Evolutionary conservation across 371 early-diverging fungal species (phyloP), one percentile per base, ranked within the genome.

Genomic region (Rhizomucor miehei): DNA sequence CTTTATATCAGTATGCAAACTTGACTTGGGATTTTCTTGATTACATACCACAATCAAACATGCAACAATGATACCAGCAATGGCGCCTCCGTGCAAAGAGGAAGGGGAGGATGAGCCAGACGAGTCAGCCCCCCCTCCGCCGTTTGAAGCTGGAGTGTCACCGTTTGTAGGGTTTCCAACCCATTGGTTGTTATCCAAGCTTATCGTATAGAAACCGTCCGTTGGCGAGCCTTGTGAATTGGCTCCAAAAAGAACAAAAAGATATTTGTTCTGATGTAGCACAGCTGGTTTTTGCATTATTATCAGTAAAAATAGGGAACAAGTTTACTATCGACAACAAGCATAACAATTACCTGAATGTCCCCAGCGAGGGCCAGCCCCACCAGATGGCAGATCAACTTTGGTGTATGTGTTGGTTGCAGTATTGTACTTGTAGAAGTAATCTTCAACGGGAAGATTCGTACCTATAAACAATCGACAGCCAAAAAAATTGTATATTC

Each of bases 121-220:
- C 14, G 6, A 17, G 36, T 39, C 51, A 17, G 39, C 38, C 1
- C 38, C 41, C 14, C 38, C 40, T 17, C 38, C 51, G 2, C 51
- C 51, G 6, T 41, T 29, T 3, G 29, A 29, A 29, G 29, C 29
- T 3, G 29, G 29, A 29, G 29, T 29, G 8, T 29, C 29, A 29
- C 29, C 14, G 12, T 41, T 19, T 41, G 51, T 59, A 93, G 41
- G 24, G 3, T 48, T 92, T 6, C 49, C 55, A 13, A 34, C 34
- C 60, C 60, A 60, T 23, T 44, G 12, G 40, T 50, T 50, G 19
- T 34, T 20, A 17, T 54, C 16, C 2, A 55, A 19, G 25, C 51
- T 46, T 12, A 60, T 48, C n/a, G 51, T 36, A 41, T 54, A 51
- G 38, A 57, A 62, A 34, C 57, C 62, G 21, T 54, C 38, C 0